Conservation (phyloP, 768 basidiomycete species). For the Termitomyces sp. region DNA sequence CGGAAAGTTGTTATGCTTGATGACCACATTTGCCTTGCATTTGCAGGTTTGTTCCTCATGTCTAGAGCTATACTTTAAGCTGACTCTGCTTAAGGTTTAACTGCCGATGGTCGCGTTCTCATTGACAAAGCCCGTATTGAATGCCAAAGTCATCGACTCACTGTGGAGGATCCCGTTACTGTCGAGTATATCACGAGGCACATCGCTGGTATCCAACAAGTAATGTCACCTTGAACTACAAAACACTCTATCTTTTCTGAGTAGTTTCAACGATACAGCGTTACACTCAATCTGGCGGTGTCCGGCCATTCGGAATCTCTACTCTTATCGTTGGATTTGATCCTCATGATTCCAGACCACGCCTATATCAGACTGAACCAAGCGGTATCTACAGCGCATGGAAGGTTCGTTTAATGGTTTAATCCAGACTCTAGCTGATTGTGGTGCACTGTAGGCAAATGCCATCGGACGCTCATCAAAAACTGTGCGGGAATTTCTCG, state of each 20-base stretch:
- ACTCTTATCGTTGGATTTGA: slow-evolving; percentile 97
- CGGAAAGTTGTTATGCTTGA: slow-evolving; percentile 98
- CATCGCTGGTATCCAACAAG: slow-evolving; percentile 99
- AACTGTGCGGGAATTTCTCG: slow-evolving; percentile 96
- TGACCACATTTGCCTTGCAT: slow-evolving; percentile 95
- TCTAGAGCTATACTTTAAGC: neutral
- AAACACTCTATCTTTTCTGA: neutral
- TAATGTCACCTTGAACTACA: slow-evolving; percentile 24
- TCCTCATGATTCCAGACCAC: slow-evolving; percentile 81
- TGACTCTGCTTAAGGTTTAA: slow-evolving; percentile 60
- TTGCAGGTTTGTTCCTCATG: slow-evolving; percentile 67
- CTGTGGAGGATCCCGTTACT: slow-evolving; percentile 96
- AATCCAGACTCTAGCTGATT: neutral
- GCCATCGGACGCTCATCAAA: slow-evolving; percentile 98
- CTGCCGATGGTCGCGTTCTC: slow-evolving; percentile 94
- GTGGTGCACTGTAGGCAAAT: slow-evolving; percentile 65
- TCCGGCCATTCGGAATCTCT: slow-evolving; percentile 96
- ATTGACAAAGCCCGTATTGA: slow-evolving; percentile 98
- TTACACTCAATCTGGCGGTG: slow-evolving; percentile 99
- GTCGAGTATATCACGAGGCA: slow-evolving; percentile 98
- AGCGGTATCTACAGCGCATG: slow-evolving; percentile 97
- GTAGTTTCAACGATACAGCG: slow-evolving; percentile 39
- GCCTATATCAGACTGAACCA: slow-evolving; percentile 95
- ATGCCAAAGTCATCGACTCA: slow-evolving; percentile 95
- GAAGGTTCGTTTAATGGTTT: slow-evolving; percentile 59